These are phyloP conservation scores for Aspergillus brunneoviolaceus DNA, from an alignment of 2,329 filamentous ascomycete genomes.

Conservation along the genomic window DNA sequence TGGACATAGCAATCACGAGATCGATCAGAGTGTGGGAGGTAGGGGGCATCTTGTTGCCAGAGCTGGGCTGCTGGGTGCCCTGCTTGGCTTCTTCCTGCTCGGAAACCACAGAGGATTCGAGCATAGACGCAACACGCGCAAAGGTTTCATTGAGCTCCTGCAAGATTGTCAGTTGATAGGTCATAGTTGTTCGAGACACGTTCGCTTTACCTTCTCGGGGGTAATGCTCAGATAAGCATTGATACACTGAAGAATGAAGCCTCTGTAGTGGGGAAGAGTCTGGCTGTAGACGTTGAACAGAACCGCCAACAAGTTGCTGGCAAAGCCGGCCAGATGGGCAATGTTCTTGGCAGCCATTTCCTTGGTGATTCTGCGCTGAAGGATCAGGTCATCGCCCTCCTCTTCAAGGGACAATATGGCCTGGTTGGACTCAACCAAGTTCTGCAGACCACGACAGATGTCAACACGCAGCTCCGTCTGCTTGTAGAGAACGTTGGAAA, in stretches of 20 bases:
- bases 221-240: constrained; percentile 92
- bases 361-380: constrained; percentile 76
- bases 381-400: constrained; percentile 68
- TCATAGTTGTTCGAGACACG: not conserved
- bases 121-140: constrained; percentile 77
- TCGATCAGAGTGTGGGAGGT: constrained; percentile 96
- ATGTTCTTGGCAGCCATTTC: constrained; percentile 75
- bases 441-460: constrained; percentile 81
- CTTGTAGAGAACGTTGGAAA: constrained; percentile 89
- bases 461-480: constrained; percentile 84
- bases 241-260: constrained; percentile 88
- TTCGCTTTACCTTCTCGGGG: constrained; percentile 53
- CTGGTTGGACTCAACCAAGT: constrained; percentile 88
- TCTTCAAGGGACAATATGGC: constrained; percentile 69
- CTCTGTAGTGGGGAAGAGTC: constrained; percentile 87
- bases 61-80: constrained; percentile 61
- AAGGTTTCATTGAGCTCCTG: constrained; percentile 85
- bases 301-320: constrained; percentile 88
- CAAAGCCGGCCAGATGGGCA: constrained; percentile 72
- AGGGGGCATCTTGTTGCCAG: constrained; percentile 77
- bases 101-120: constrained; percentile 67
- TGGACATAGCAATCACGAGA: constrained; percentile 90
- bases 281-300: constrained; percentile 99
- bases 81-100: constrained; percentile 65
- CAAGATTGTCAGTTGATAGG: constrained; percentile 7